Evolutionary conservation across 306 rosid species (phyloP).

Genomic region (Citrullus amarus): DNA sequence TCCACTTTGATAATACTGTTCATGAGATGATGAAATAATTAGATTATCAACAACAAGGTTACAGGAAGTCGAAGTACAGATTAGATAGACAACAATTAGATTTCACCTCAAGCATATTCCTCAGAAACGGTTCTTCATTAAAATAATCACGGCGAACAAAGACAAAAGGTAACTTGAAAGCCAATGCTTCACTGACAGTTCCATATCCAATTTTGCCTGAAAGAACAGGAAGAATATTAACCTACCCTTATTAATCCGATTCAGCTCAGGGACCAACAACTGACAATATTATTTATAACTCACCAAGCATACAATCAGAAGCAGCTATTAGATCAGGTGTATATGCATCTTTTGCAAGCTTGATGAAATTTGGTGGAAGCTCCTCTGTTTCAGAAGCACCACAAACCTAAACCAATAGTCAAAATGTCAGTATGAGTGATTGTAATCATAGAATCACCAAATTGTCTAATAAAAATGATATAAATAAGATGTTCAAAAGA

Average conservation of each 20-base stretch:
- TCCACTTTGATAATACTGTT: slow-evolving; percentile 73
- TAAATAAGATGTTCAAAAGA: slow-evolving; percentile 8
- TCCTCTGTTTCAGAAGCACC: slow-evolving; percentile 74
- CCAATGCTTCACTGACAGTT: slow-evolving; percentile 86
- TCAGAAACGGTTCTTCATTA: slow-evolving; percentile 93
- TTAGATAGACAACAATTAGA: neutral
- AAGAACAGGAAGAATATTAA: slow-evolving; percentile 12
- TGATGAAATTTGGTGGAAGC: slow-evolving; percentile 74
- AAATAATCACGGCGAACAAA: slow-evolving; percentile 97
- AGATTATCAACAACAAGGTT: slow-evolving; percentile 14
- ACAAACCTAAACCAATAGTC: slow-evolving; percentile 54
- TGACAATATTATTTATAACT: slow-evolving; percentile 17
- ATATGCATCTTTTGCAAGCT: slow-evolving; percentile 72
- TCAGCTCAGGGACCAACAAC: neutral
- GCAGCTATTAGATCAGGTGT: slow-evolving; percentile 96
- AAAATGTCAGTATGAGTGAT: slow-evolving; percentile 9
- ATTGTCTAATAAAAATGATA: slow-evolving; percentile 3
- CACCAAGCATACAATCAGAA: slow-evolving; percentile 97
- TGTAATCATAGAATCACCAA: neutral
- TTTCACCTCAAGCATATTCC: slow-evolving; percentile 96
- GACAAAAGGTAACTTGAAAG: slow-evolving; percentile 89
- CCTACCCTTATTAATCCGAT: neutral
- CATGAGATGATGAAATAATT: neutral
- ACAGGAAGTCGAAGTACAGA: neutral
- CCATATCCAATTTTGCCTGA: slow-evolving; percentile 99